phyloP scores from a whole-genome alignment of 2,329 filamentous ascomycete species.

The Aureobasidium lini region DNA sequence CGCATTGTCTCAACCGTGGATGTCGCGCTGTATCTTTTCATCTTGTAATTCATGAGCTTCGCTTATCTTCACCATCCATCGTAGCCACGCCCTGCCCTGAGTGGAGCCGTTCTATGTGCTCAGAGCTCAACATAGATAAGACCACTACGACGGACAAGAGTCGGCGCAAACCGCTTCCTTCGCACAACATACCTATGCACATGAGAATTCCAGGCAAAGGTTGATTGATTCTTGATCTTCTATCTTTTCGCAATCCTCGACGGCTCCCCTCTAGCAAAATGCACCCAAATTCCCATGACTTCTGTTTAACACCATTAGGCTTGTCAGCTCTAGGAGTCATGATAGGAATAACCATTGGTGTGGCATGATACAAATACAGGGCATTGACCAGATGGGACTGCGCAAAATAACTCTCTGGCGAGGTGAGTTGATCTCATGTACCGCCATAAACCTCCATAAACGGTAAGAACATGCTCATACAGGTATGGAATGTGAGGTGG shows the following conservation, averaged over 20 bases:
- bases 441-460: no score
- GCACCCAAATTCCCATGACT: no score
- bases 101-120: background rate
- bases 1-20: background rate
- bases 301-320: no score
- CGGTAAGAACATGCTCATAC: no score
- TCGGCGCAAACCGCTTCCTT: conserved; percentile 1
- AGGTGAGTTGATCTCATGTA: no score
- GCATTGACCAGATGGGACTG: no score
- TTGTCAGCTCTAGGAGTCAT: no score
- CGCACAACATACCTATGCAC: background rate
- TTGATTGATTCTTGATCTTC: background rate
- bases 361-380: no score
- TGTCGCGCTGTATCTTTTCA: background rate
- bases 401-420: no score
- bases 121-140: background rate
- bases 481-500: background rate
- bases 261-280: no score
- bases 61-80: background rate
- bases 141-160: background rate
- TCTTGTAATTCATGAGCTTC: background rate
- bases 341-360: no score
- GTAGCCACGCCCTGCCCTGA: background rate
- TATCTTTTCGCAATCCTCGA: no score
- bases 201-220: background rate